Evolutionary conservation across 2,329 filamentous ascomycete species (phyloP).

Genomic region (Chaetomium sp.): DNA sequence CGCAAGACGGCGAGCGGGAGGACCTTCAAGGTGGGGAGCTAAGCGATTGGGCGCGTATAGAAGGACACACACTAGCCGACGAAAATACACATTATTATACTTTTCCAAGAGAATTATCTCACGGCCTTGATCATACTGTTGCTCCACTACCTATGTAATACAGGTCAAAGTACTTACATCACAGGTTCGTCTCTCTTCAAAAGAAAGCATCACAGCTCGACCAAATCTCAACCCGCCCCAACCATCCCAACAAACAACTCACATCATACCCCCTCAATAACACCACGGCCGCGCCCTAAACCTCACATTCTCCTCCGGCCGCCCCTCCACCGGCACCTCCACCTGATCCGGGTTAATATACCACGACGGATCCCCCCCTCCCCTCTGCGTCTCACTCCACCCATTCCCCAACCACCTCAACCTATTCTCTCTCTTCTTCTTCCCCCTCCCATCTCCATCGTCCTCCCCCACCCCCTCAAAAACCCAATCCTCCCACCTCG

Average conservation of each 20-base stretch:
- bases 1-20: slow-evolving; percentile 95
- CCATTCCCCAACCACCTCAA: slow-evolving; percentile 39
- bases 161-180: not conserved
- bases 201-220: not conserved
- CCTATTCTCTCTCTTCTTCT: too few relatives aligned
- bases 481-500: slow-evolving; percentile 42
- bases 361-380: slow-evolving; percentile 34
- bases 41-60: not conserved
- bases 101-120: too few relatives aligned
- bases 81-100: not conserved
- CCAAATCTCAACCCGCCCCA: not conserved
- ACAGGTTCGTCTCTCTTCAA: not conserved
- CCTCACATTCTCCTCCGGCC: slow-evolving; percentile 33
- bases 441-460: too few relatives aligned
- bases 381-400: slow-evolving; percentile 33
- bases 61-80: not conserved
- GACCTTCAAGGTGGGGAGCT: slow-evolving; percentile 60
- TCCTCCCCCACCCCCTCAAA: slow-evolving; percentile 30
- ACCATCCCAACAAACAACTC: not conserved
- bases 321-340: slow-evolving; percentile 30
- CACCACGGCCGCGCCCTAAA: slow-evolving; percentile 32
- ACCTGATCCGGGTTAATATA: slow-evolving; percentile 35
- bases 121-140: not conserved
- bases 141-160: not conserved
- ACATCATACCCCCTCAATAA: slow-evolving; percentile 21